Percentiles rank a stretch among this genome's conserved stretches.
phyloP scores from a whole-genome alignment of 1,284 basidiomycete genomes.

The Tilletia setariae region DNA sequence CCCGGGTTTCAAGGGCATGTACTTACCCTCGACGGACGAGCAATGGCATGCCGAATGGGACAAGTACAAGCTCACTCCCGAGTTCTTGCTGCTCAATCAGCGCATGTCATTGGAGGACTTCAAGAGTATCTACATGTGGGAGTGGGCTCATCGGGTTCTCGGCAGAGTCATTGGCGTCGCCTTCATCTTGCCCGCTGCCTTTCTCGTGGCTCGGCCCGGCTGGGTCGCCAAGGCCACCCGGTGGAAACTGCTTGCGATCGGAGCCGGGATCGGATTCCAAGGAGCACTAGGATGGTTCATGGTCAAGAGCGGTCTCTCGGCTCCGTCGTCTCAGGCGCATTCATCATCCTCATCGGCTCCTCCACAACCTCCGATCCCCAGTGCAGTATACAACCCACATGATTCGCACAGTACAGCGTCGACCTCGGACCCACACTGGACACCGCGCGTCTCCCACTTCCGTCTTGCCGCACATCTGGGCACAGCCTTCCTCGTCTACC shows the following conservation, averaged over 20 bases:
- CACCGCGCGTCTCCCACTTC: slow-evolving; percentile 88
- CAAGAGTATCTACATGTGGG: slow-evolving; percentile 97
- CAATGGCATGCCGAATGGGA: slow-evolving; percentile 89
- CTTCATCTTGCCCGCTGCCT: slow-evolving; percentile 52
- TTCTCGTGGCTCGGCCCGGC: slow-evolving; percentile 27
- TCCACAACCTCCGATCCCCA: background rate
- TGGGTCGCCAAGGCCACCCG: slow-evolving; percentile 57
- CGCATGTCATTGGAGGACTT: slow-evolving; percentile 83
- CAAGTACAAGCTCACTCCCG: slow-evolving; percentile 92
- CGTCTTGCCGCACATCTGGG: slow-evolving; percentile 90
- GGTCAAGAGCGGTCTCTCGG: slow-evolving; percentile 87
- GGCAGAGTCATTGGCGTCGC: slow-evolving; percentile 79
- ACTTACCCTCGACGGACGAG: slow-evolving; percentile 72
- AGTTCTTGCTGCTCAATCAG: slow-evolving; percentile 90
- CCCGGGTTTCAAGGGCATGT: slow-evolving; percentile 76
- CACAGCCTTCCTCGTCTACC: slow-evolving; percentile 83
- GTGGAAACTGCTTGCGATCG: slow-evolving; percentile 68
- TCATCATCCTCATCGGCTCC: background rate
- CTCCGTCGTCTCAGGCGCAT: slow-evolving; percentile 17
- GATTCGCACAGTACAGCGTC: background rate
- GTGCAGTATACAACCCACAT: background rate
- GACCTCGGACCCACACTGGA: slow-evolving; percentile 28
- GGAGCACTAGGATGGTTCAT: slow-evolving; percentile 98
- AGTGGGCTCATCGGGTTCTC: slow-evolving; percentile 92
- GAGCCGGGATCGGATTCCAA: slow-evolving; percentile 78